A percentile compares a stretch with the other conserved stretches of the same genome.
These are phyloP conservation scores for Thinopyrum obtusiflorum DNA, from an alignment of 202 grass and related monocot species.

Conservation along the genomic window DNA sequence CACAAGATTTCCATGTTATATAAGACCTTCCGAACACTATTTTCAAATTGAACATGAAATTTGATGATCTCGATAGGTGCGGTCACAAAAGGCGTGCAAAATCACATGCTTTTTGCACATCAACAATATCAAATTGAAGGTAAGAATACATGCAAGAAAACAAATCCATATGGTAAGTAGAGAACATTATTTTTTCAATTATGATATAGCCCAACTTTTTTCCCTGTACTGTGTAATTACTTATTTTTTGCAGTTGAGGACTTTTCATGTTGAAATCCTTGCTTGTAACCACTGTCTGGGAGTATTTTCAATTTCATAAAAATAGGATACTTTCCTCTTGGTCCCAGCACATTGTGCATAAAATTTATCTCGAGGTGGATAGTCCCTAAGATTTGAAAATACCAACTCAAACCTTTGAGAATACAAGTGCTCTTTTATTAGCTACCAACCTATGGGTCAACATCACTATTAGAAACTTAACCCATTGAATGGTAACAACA, in stretches of 20 bases:
- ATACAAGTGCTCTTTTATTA: not conserved
- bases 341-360: too few relatives aligned
- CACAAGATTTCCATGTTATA: not conserved
- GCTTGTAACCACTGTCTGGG: not conserved
- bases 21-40: not conserved
- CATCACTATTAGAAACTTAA: not conserved
- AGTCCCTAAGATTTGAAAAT: too few relatives aligned
- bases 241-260: not conserved
- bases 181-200: too few relatives aligned
- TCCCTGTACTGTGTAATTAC: not conserved
- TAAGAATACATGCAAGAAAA: not conserved
- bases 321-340: not conserved
- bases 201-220: too few relatives aligned
- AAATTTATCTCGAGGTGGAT: too few relatives aligned
- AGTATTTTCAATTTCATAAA: not conserved
- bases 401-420: too few relatives aligned
- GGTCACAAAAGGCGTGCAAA: not conserved
- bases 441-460: not conserved
- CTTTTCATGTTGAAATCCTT: not conserved
- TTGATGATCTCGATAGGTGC: not conserved
- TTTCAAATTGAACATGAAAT: not conserved
- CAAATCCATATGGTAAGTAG: too few relatives aligned
- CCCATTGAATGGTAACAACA: not conserved
- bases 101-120: not conserved
- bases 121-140: not conserved